A percentile compares a stretch with the other conserved stretches of the same genome.
Conservation (phyloP, 83 land plant species). For the Picea engelmannii region DNA sequence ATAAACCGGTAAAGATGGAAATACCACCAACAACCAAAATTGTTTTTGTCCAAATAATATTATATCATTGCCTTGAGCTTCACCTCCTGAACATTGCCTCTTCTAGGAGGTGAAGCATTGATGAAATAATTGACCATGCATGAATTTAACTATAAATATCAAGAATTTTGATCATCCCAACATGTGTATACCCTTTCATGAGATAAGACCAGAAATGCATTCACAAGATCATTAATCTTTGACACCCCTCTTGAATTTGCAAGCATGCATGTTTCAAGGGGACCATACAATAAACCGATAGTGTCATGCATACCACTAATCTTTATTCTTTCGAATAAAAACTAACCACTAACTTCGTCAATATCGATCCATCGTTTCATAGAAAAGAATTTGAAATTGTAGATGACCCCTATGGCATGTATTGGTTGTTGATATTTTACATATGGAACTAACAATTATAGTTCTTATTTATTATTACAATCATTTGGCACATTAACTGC, state of each 20-base stretch:
- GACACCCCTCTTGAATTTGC: neutral
- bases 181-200: neutral
- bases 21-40: too few species aligned
- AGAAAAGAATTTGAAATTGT: conserved; percentile 87
- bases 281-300: neutral
- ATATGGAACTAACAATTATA: too few species aligned
- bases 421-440: neutral
- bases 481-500: too few species aligned
- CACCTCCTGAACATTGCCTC: neutral
- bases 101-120: neutral
- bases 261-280: neutral
- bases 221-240: neutral
- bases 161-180: neutral
- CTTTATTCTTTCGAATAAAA: too few species aligned
- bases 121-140: neutral
- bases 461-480: too few species aligned
- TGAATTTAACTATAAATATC: neutral
- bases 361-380: conserved; percentile 39
- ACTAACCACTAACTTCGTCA: neutral
- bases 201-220: neutral
- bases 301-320: neutral
- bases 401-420: conserved; percentile 80
- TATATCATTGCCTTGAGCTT: neutral
- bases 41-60: too few species aligned
- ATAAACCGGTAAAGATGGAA: too few species aligned